Evolutionary conservation across 1,139 yeast genomes (phyloP).

Genomic region (Saccharomycopsis hybrid): DNA sequence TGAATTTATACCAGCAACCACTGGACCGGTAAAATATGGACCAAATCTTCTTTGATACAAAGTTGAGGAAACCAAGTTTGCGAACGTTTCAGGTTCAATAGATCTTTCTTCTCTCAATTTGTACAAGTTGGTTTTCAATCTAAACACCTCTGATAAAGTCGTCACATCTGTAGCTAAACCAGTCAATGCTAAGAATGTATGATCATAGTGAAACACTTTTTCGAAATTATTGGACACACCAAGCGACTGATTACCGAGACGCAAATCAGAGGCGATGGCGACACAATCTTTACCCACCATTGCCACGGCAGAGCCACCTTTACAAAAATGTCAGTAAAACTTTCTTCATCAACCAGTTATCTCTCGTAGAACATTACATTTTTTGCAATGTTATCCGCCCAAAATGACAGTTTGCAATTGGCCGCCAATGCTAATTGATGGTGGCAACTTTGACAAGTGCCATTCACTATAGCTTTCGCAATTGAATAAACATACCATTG

Average conservation of each 20-base stretch:
- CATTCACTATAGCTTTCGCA: neutral
- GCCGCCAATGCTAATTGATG: neutral
- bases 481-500: constrained; percentile 16
- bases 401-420: neutral
- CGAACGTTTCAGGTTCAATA: constrained; percentile 90
- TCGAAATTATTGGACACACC: constrained; percentile 92
- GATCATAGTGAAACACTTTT: constrained; percentile 80
- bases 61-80: constrained; percentile 85
- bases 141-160: constrained; percentile 73
- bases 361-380: neutral
- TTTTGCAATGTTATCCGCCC: neutral
- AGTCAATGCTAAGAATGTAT: constrained; percentile 83
- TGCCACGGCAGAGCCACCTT: constrained; percentile 94
- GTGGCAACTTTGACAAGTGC: neutral
- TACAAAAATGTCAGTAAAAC: constrained; percentile 5
- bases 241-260: constrained; percentile 89
- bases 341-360: neutral
- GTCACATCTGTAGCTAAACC: constrained; percentile 94
- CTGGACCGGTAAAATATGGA: constrained; percentile 94
- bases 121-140: constrained; percentile 81
- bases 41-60: constrained; percentile 91
- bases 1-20: constrained; percentile 89
- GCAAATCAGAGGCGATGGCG: constrained; percentile 93
- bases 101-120: constrained; percentile 85
- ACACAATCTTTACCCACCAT: constrained; percentile 98